Evolutionary conservation across 768 basidiomycete species (phyloP), one percentile per base, ranked within the genome.

Genomic region (Gyrodon lividus): DNA sequence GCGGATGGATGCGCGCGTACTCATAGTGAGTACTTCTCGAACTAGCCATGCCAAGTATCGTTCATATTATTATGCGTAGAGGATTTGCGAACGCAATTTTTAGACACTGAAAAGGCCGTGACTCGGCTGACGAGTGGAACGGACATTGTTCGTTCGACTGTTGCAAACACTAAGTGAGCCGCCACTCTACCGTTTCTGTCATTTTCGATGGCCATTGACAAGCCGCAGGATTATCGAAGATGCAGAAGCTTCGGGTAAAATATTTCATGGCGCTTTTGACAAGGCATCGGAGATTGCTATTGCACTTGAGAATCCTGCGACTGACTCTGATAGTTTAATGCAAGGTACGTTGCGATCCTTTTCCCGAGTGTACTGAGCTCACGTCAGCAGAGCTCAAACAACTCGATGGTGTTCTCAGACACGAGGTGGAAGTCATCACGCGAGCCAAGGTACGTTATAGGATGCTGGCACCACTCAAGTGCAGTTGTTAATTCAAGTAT

Each of bases 1-100:
- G 87, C 82, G 3, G 86, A 86, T 14, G 81, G 78, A 4, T 91
- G 89, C 70, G 62, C 72, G 14, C 76, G 77, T 43, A 83, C 85
- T 22, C 86, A 92, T 72, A 80, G 89, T 87, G 51, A 35, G 79
- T 72, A 20, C 44, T 28, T 16, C 4, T 3, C 13, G 30, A 2
- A 9, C 3, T 17, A 28, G 41, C 19, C 6, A 17, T 39, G 40
- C 17, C 28, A 43, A 38, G 17, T 19, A 19, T 9, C 12, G 26
- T 39, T 42, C 39, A 37, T 35, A 37, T 47, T 41, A 24, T 22
- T 16, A 16, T 42, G 14, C 13, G 12, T 58, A 87, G 87, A 84
- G 53, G 83, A 90, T 47, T 66, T 91, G 30, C 71, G 70, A 28
- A 53, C 64, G 2, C 77, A 81, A 28, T 86, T 85, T 58, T 67